phyloP scores from a whole-genome alignment of 1,284 basidiomycete genomes.

The Irpex rosettiformis region DNA sequence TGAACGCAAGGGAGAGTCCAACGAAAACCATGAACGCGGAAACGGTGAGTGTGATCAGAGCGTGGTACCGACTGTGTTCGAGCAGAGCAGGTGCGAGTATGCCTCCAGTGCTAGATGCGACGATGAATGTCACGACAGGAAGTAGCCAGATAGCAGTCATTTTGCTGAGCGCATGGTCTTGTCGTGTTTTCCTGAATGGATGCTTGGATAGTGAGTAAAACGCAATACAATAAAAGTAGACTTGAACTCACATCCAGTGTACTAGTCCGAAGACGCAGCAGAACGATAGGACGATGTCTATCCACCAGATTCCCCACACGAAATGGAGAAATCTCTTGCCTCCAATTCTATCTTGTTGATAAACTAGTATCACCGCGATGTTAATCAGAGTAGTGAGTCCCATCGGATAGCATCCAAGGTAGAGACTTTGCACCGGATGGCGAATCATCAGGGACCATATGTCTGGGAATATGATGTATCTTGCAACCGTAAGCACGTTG shows the following conservation, averaged over 20 bases:
- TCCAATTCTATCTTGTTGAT: constrained; percentile 36
- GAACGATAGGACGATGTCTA: constrained; percentile 45
- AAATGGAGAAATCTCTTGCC: constrained; percentile 44
- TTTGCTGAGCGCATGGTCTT: constrained; percentile 43
- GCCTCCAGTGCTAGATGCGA: constrained; percentile 56
- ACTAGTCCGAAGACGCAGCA: constrained; percentile 51
- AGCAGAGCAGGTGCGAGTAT: constrained; percentile 43
- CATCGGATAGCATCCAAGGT: constrained; percentile 60
- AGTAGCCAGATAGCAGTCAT: constrained; percentile 57
- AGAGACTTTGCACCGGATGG: constrained; percentile 58
- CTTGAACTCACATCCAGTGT: constrained; percentile 44
- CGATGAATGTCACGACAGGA: constrained; percentile 60
- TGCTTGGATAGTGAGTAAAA: not conserved
- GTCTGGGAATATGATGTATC: constrained; percentile 48
- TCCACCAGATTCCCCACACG: constrained; percentile 64
- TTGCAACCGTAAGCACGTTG: constrained; percentile 32
- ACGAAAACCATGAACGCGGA: constrained; percentile 49
- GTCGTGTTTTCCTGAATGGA: constrained; percentile 44
- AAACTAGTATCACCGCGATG: constrained; percentile 21
- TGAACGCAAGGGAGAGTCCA: constrained; percentile 44
- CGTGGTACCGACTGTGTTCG: constrained; percentile 34
- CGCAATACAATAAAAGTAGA: not conserved
- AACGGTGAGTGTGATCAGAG: constrained; percentile 45
- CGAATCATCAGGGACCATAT: constrained; percentile 32
- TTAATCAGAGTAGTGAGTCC: constrained; percentile 50